Evolutionary conservation across 2,329 filamentous ascomycete genomes (phyloP).

Genomic region (Cladosporium sphaerospermum): DNA sequence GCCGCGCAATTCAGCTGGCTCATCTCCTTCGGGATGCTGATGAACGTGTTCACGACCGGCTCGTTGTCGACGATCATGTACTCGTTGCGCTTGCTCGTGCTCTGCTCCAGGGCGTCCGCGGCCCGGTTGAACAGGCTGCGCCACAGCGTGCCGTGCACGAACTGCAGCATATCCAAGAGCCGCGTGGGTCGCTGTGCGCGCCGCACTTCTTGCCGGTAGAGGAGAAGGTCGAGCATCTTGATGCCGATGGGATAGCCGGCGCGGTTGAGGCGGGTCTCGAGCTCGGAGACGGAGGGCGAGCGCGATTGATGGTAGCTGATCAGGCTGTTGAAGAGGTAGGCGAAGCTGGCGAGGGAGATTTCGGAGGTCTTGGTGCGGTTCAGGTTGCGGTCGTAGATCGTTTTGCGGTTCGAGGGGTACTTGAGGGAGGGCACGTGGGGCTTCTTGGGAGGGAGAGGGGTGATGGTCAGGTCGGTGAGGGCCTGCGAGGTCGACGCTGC

Average conservation of each 20-base stretch:
- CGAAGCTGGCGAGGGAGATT: constrained; percentile 87
- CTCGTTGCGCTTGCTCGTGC: constrained; percentile 77
- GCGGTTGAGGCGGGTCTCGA: constrained; percentile 52
- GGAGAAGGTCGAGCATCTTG: constrained; percentile 88
- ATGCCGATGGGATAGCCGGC: constrained; percentile 83
- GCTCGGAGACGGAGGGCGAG: constrained; percentile 86
- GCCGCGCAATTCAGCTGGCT: constrained; percentile 93
- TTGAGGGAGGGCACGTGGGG: constrained; percentile 56
- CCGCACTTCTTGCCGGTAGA: constrained; percentile 70
- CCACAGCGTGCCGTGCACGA: constrained; percentile 91
- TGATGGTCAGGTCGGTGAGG: constrained; percentile 8
- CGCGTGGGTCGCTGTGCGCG: constrained; percentile 68
- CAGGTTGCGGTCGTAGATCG: constrained; percentile 92
- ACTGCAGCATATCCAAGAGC: constrained; percentile 85
- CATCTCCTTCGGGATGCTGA: constrained; percentile 92
- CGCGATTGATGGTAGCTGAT: constrained; percentile 87
- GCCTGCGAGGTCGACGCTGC: not conserved
- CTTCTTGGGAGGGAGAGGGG: constrained; percentile 27
- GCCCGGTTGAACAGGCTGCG: constrained; percentile 84
- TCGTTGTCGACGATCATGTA: constrained; percentile 99
- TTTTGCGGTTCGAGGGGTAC: constrained; percentile 89
- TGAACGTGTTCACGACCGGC: constrained; percentile 88
- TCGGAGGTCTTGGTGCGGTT: constrained; percentile 85
- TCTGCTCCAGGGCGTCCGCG: constrained; percentile 89
- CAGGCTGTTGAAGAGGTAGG: constrained; percentile 95